phyloP scores from a whole-genome alignment of 345 rosid genomes.

The Physaria fendleri region DNA sequence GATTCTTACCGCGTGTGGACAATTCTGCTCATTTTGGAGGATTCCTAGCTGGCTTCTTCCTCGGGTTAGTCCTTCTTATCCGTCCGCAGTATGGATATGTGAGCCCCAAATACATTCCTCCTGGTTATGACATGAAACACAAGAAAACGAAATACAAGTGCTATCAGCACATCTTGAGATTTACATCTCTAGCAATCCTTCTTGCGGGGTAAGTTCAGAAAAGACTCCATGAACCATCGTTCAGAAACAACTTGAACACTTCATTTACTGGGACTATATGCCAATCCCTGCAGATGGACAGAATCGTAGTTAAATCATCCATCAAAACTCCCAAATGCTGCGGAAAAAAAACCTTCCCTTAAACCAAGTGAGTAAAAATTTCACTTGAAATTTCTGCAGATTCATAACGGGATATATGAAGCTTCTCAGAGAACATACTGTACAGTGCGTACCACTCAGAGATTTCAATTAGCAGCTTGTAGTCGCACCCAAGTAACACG shows the following conservation, averaged over 20 bases:
- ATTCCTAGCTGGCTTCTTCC: constrained; percentile 63
- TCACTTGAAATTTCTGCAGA: constrained; percentile 32
- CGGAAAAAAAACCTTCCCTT: neutral
- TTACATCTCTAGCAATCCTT: constrained; percentile 42
- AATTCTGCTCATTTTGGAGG: constrained; percentile 96
- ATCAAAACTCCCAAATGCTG: neutral
- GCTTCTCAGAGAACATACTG: constrained; percentile 34
- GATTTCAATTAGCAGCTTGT: constrained; percentile 24
- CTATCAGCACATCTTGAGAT: constrained; percentile 53
- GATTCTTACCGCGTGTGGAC: constrained; percentile 73
- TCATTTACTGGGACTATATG: neutral
- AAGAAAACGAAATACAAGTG: constrained; percentile 55
- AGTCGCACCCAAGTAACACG: constrained; percentile 11
- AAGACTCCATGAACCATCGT: neutral
- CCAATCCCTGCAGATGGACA: neutral
- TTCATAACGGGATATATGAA: constrained; percentile 41
- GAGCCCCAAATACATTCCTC: constrained; percentile 51
- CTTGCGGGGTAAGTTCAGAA: constrained; percentile 49
- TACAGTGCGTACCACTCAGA: constrained; percentile 13
- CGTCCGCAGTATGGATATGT: constrained; percentile 92
- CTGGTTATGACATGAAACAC: constrained; percentile 51
- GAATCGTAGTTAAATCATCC: neutral
- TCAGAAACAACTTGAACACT: neutral
- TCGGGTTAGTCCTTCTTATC: constrained; percentile 73
- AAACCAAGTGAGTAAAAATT: neutral